Evolutionary conservation across 345 rosid species (phyloP), one percentile per base, ranked within the genome.

Genomic region (Hibiscus mutabilis): DNA sequence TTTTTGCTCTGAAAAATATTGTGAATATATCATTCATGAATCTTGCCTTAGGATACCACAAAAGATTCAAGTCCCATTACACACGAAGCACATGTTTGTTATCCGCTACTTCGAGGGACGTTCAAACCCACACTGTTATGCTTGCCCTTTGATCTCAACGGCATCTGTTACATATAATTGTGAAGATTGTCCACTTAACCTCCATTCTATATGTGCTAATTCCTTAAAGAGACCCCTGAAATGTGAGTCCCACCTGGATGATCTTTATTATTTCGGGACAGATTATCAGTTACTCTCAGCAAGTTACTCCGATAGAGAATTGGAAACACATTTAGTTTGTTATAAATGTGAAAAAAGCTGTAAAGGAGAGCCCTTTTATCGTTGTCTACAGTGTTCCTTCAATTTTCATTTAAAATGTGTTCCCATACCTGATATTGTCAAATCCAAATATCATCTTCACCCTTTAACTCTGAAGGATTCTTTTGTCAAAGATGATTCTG

Each of bases 211-310:
- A 4, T 37, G 68, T 40, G 68, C 51, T 16, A 49, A 49, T 49
- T 49, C 8, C 55, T 4, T 49, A 16, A 49, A n/a, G 19, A 16
- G 8, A 15, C 49, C 49, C 18, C 8, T 35, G 14, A 37, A 63
- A 63, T 19, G 1, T 4, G n/a, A 37, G 7, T 63, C 27, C 27
- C 67, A 63, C 67, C 1, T 1, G 0, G 16, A 19, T 5, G 21
- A 11, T 19, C 67, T 63, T 37, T 63, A 63, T 11, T 63, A 35
- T 63, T n/a, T n/a, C n/a, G n/a, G n/a, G n/a, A n/a, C n/a, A n/a
- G n/a, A n/a, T n/a, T n/a, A n/a, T n/a, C n/a, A 18, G 15, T 4
- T 2, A n/a, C 46, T 60, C n/a, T n/a, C n/a, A n/a, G n/a, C n/a
- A n/a, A n/a, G n/a, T n/a, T n/a, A n/a, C n/a, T n/a, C n/a, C n/a